Percentiles rank a stretch among this genome's conserved stretches.
phyloP scores from a whole-genome alignment of 371 early-diverging fungal species.

The Capillidium heterosporum region DNA sequence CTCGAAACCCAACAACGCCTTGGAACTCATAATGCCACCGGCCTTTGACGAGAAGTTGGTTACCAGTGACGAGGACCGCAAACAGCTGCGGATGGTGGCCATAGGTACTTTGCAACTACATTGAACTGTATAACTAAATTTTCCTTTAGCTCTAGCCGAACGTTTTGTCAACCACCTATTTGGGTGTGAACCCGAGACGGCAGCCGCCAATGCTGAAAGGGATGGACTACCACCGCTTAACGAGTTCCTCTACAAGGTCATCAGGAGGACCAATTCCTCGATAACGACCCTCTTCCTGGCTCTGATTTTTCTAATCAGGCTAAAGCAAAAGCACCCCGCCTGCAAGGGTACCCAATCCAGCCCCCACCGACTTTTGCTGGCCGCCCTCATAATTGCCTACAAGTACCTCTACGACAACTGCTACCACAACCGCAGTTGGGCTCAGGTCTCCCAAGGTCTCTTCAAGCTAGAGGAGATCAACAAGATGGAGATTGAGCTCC shows the following conservation, averaged over 20 bases:
- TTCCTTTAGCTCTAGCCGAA: slow-evolving; percentile 3
- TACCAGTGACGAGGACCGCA: slow-evolving; percentile 4
- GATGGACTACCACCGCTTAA: background rate
- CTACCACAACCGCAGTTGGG: slow-evolving; percentile 43
- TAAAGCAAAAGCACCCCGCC: slow-evolving; percentile 27
- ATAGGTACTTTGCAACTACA: background rate
- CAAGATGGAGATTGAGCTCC: slow-evolving; percentile 40
- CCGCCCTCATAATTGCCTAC: slow-evolving; percentile 32
- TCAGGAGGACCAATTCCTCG: slow-evolving; percentile 3
- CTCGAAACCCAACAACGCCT: background rate
- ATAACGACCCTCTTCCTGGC: slow-evolving; percentile 11
- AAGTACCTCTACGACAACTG: slow-evolving; percentile 44
- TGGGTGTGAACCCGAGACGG: background rate
- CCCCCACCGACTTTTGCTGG: slow-evolving; percentile 29
- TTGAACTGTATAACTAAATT: background rate
- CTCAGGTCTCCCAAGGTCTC: slow-evolving; percentile 26
- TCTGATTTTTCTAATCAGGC: slow-evolving; percentile 27
- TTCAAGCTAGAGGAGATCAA: slow-evolving; percentile 34
- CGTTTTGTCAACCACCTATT: slow-evolving; percentile 4
- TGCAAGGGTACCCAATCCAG: slow-evolving; percentile 33
- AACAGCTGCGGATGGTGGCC: slow-evolving; percentile 1
- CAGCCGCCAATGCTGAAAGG: background rate
- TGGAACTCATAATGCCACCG: slow-evolving; percentile 1
- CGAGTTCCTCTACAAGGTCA: slow-evolving; percentile 3
- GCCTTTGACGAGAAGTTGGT: background rate